Percentiles rank a stretch among this genome's conserved stretches.
phyloP scores from a whole-genome alignment of 1,284 basidiomycete species.

The Cutaneotrichosporon cutaneum region DNA sequence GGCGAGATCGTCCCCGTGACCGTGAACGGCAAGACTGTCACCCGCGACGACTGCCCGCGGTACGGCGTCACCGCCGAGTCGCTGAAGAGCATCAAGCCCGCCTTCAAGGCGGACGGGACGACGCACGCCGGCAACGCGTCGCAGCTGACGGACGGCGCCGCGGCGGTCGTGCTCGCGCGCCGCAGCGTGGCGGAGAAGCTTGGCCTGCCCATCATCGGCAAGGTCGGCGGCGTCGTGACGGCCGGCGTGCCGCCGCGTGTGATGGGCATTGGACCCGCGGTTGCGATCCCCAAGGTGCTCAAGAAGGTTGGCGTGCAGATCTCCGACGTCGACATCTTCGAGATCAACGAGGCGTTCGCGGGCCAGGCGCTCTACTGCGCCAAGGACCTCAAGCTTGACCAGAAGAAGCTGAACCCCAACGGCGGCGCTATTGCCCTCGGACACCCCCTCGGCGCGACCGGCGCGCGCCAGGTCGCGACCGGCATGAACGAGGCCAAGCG shows the following conservation, averaged over 20 bases:
- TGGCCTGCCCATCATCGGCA: constrained; percentile 82
- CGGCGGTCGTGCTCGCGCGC: constrained; percentile 81
- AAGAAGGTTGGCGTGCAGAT: constrained; percentile 64
- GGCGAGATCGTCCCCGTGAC: constrained; percentile 80
- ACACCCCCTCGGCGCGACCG: constrained; percentile 62
- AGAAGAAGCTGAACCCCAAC: constrained; percentile 78
- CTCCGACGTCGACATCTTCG: constrained; percentile 81
- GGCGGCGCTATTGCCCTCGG: constrained; percentile 69
- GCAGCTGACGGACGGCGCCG: constrained; percentile 92
- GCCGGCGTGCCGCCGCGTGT: constrained; percentile 76
- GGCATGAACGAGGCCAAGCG: constrained; percentile 74
- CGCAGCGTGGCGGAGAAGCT: constrained; percentile 78
- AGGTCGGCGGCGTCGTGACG: constrained; percentile 73
- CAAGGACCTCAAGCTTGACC: constrained; percentile 68
- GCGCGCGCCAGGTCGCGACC: constrained; percentile 77
- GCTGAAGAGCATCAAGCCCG: constrained; percentile 80
- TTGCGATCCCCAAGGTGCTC: constrained; percentile 73
- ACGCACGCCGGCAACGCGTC: constrained; percentile 63
- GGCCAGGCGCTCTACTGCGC: constrained; percentile 78
- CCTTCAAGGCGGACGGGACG: constrained; percentile 73
- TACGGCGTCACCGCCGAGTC: constrained; percentile 81
- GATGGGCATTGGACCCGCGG: constrained; percentile 87
- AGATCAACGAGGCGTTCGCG: constrained; percentile 82
- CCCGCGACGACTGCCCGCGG: constrained; percentile 79
- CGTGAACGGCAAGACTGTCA: constrained; percentile 62